These are phyloP conservation scores for Acidomyces sp. DNA, from an alignment of 495 filamentous ascomycete species.

Conservation along the genomic window DNA sequence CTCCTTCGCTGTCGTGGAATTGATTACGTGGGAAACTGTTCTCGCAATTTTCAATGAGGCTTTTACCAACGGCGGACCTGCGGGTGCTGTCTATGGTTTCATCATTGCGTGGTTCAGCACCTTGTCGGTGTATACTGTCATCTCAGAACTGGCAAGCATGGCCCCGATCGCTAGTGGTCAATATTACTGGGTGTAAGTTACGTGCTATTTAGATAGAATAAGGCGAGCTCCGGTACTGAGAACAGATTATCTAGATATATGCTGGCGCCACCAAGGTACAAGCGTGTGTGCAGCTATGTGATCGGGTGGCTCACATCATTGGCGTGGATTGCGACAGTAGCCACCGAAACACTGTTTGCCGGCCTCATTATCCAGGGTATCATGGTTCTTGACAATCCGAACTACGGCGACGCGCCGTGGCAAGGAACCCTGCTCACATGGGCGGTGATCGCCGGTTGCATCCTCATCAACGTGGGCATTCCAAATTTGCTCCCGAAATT, in stretches of 20 bases:
- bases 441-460: constrained; percentile 11
- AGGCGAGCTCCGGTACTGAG: too few species aligned
- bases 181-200: constrained; percentile 27
- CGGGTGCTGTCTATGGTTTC: constrained; percentile 24
- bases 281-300: constrained; percentile 27
- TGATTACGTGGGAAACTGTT: constrained; percentile 17
- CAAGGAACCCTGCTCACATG: constrained; percentile 26
- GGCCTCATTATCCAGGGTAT: constrained; percentile 20
- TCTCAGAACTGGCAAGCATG: constrained; percentile 27
- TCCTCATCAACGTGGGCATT: constrained; percentile 20
- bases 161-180: constrained; percentile 23
- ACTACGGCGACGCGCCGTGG: constrained; percentile 17
- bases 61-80: constrained; percentile 26
- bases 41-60: constrained; percentile 16
- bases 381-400: constrained; percentile 21
- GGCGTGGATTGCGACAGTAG: constrained; percentile 20
- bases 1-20: constrained; percentile 13
- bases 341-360: constrained; percentile 16
- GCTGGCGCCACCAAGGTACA: constrained; percentile 22
- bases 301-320: constrained; percentile 22
- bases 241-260: constrained; percentile 14
- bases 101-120: constrained; percentile 17
- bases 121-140: constrained; percentile 19
- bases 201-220: neutral
- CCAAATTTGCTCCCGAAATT: constrained; percentile 17